Percentiles rank a stretch among this genome's conserved stretches.
Evolutionary conservation across 75 land plant species (phyloP).

Genomic region (Sequoia sempervirens): DNA sequence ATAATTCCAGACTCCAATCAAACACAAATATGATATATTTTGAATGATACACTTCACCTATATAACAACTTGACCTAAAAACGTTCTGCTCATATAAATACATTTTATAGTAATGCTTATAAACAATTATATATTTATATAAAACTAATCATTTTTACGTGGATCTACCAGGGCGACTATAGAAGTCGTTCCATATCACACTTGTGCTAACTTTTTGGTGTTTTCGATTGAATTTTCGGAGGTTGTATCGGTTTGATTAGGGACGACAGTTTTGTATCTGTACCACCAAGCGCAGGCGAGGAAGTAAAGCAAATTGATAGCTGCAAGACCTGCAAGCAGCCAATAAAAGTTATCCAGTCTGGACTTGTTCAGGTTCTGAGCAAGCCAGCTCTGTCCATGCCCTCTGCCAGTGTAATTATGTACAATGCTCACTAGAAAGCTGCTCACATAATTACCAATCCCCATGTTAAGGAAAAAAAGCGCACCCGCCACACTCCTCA

Average conservation of each 20-base stretch:
- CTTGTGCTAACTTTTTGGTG: neutral
- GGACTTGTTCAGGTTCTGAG: slow-evolving; percentile 53
- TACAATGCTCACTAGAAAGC: slow-evolving; percentile 43
- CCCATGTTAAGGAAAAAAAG: slow-evolving; percentile 55
- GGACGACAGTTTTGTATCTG: slow-evolving; percentile 40
- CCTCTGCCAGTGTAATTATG: slow-evolving; percentile 21
- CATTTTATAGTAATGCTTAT: no score
- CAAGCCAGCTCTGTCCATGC: slow-evolving; percentile 36
- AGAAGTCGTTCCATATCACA: neutral
- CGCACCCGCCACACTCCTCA: slow-evolving; percentile 63
- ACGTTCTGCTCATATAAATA: no score
- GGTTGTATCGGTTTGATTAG: neutral
- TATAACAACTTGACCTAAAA: no score
- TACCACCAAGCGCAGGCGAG: slow-evolving; percentile 59
- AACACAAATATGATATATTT: no score
- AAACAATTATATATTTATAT: no score
- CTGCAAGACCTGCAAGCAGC: slow-evolving; percentile 48
- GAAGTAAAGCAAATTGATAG: slow-evolving; percentile 44
- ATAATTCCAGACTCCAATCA: no score
- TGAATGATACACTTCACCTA: no score
- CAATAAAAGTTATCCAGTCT: slow-evolving; percentile 75
- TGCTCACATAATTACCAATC: slow-evolving; percentile 47
- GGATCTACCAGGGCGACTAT: no score
- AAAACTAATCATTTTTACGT: no score
- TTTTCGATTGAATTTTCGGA: neutral